These are phyloP conservation scores for Colletotrichum sp. DNA, from an alignment of 2,329 filamentous ascomycete genomes.

Conservation along the genomic window DNA sequence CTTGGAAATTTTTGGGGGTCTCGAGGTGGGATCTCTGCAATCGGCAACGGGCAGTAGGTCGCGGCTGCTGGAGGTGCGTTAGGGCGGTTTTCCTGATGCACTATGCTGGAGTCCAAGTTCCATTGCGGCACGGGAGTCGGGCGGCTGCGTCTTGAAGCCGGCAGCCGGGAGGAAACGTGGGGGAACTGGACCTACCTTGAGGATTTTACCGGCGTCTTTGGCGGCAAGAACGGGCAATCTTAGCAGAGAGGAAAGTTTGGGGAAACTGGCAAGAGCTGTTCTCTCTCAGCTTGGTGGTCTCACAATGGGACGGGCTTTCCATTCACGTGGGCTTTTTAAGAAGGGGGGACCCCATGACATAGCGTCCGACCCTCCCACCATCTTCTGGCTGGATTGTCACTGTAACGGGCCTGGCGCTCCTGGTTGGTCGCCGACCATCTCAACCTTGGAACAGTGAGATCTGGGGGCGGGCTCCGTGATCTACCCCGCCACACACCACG, in stretches of 20 bases:
- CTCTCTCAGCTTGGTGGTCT: not conserved
- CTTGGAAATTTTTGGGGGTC: not conserved
- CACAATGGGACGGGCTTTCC: not conserved
- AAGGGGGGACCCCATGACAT: conserved; percentile 1
- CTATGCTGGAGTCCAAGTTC: not conserved
- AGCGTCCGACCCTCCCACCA: not conserved
- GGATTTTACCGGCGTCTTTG: not conserved
- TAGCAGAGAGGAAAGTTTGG: not conserved
- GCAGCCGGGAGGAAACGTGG: not conserved
- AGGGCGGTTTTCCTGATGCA: conserved; percentile 4
- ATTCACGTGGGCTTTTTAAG: not conserved
- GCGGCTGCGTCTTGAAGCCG: not conserved
- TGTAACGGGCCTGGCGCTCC: not conserved
- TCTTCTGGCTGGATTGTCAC: not conserved
- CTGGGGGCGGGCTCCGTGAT: not conserved
- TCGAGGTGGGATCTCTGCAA: not conserved
- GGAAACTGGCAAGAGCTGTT: not conserved
- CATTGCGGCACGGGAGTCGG: not conserved
- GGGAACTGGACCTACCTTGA: not conserved
- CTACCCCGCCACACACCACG: not conserved
- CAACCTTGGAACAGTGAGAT: not conserved
- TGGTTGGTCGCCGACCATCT: conserved; percentile 14
- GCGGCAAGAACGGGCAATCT: not conserved
- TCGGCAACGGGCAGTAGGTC: not conserved
- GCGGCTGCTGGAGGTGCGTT: conserved; percentile 1